These are phyloP conservation scores for Stachybotrys echinatus DNA, from an alignment of 2,329 filamentous ascomycete genomes.

Conservation along the genomic window DNA sequence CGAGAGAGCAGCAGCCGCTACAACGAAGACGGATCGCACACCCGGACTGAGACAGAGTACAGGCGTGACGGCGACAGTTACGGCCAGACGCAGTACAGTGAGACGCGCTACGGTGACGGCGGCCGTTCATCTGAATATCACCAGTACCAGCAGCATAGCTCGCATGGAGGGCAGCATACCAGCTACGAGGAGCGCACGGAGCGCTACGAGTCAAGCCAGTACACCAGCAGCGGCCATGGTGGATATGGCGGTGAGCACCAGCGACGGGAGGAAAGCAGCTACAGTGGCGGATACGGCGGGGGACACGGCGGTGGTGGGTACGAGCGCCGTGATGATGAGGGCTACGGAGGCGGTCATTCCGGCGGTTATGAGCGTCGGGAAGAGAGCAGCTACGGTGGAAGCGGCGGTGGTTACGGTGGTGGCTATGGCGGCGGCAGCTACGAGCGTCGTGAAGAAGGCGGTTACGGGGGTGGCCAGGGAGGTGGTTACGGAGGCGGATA, in stretches of 20 bases:
- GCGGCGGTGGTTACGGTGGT: constrained; percentile 12
- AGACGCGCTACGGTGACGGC: constrained; percentile 54
- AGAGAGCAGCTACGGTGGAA: constrained; percentile 7
- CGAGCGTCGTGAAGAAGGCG: constrained; percentile 4
- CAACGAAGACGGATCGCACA: constrained; percentile 53
- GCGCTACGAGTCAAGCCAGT: constrained; percentile 38
- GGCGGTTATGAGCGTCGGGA: constrained; percentile 3
- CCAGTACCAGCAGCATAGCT: constrained; percentile 54
- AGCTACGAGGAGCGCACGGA: constrained; percentile 54
- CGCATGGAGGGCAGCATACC: constrained; percentile 28
- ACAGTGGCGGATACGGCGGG: constrained; percentile 11
- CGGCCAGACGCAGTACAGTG: constrained; percentile 54
- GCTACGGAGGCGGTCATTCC: constrained; percentile 4
- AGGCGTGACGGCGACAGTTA: constrained; percentile 52
- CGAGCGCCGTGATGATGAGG: constrained; percentile 9
- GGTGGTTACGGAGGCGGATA: constrained; percentile 13
- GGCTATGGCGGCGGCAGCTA: constrained; percentile 8
- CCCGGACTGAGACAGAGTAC: constrained; percentile 56
- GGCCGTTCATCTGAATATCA: constrained; percentile 54
- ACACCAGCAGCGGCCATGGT: constrained; percentile 17
- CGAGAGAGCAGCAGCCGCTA: constrained; percentile 44
- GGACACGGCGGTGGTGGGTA: constrained; percentile 13
- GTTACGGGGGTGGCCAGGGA: constrained; percentile 14
- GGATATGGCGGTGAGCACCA: constrained; percentile 15
- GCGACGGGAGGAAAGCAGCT: constrained; percentile 12